A percentile compares a stretch with the other conserved stretches of the same genome.
Evolutionary conservation across 192 early-diverging fungal species (phyloP).

Genomic region (Backusella liffmaniae): DNA sequence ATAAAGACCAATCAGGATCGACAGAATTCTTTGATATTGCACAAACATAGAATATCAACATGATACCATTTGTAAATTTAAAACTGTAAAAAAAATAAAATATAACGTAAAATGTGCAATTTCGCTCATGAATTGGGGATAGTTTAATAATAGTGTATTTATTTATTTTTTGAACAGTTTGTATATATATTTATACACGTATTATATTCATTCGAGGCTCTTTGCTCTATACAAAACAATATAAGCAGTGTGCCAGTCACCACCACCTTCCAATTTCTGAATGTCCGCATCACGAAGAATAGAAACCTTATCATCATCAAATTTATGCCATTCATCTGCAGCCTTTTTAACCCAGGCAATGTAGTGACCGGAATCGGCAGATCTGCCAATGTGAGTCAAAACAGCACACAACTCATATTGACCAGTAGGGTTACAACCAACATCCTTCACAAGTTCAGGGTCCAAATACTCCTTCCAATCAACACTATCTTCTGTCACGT

Average conservation of each 20-base stretch:
- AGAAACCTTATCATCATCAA: constrained; percentile 94
- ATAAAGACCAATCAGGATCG: background rate
- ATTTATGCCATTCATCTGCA: constrained; percentile 77
- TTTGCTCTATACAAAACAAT: constrained; percentile 87
- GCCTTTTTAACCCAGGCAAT: constrained; percentile 92
- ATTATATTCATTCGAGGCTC: constrained; percentile 40
- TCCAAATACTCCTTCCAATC: constrained; percentile 55
- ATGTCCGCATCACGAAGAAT: constrained; percentile 85
- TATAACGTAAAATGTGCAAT: background rate
- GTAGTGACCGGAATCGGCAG: constrained; percentile 92
- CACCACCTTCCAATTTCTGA: constrained; percentile 88
- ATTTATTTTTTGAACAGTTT: background rate
- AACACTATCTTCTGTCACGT: constrained; percentile 18
- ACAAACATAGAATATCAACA: background rate
- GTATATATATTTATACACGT: background rate
- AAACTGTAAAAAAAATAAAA: background rate
- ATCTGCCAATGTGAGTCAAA: constrained; percentile 93
- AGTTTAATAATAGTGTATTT: background rate
- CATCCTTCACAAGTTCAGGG: constrained; percentile 71
- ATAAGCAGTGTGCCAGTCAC: constrained; percentile 86
- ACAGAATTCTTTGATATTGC: background rate
- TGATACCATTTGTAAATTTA: background rate
- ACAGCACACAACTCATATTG: constrained; percentile 93
- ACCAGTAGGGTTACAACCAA: constrained; percentile 84
- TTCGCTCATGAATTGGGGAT: background rate